These are phyloP conservation scores for Malus hybrid DNA, from an alignment of 331 rosid species.

Conservation along the genomic window DNA sequence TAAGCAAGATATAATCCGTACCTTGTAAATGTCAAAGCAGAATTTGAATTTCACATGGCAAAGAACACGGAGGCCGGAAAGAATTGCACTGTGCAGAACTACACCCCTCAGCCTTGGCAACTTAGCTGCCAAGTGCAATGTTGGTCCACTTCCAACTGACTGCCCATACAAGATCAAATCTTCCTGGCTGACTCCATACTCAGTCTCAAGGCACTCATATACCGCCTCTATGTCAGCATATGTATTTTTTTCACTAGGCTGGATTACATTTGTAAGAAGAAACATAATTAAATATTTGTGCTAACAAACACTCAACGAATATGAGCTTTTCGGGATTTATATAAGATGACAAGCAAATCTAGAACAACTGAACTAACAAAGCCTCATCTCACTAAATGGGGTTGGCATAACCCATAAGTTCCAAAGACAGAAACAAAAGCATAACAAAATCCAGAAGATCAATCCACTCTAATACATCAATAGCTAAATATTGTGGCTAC, in stretches of 20 bases:
- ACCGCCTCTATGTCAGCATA: constrained; percentile 96
- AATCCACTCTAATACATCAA: not conserved
- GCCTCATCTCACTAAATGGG: no score
- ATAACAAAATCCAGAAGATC: not conserved
- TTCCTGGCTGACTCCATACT: constrained; percentile 95
- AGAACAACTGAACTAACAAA: not conserved
- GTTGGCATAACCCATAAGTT: not conserved
- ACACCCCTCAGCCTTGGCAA: constrained; percentile 91
- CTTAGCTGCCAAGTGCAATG: constrained; percentile 94
- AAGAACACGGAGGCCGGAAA: constrained; percentile 92
- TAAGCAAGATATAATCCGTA: constrained; percentile 13
- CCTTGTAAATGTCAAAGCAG: constrained; percentile 97
- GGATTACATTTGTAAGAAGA: constrained; percentile 18
- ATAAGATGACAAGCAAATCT: not conserved
- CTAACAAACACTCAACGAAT: not conserved
- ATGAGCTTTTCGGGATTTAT: not conserved
- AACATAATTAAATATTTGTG: not conserved
- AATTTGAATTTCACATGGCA: constrained; percentile 83
- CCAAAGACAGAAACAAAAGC: not conserved
- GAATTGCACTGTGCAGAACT: constrained; percentile 94
- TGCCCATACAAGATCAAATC: constrained; percentile 91
- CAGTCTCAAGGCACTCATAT: constrained; percentile 83
- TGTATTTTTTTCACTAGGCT: constrained; percentile 96
- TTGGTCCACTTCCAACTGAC: constrained; percentile 98
- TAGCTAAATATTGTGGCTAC: not conserved